phyloP scores from a whole-genome alignment of 495 filamentous ascomycete genomes.

The Xylaria castorea region DNA sequence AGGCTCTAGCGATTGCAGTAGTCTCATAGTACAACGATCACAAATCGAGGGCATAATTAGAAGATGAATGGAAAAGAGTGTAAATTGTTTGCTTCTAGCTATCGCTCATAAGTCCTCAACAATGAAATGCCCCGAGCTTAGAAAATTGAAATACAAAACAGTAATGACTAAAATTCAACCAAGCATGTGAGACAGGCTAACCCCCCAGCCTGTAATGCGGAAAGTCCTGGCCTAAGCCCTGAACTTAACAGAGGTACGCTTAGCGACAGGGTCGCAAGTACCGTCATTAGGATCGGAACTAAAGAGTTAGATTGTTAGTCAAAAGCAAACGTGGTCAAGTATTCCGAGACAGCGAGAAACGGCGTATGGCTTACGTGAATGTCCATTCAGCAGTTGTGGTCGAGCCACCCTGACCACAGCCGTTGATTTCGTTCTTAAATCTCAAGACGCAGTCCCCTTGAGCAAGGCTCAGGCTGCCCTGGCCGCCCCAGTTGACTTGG shows the following conservation, averaged over 20 bases:
- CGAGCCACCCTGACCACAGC: neutral
- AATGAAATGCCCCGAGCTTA: neutral
- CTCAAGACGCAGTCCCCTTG: neutral
- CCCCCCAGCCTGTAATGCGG: neutral
- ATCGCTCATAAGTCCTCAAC: neutral
- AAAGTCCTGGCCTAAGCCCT: neutral
- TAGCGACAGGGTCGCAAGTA: neutral
- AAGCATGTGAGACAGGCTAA: neutral
- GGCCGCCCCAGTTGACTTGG: slow-evolving; percentile 6
- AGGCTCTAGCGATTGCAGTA: neutral
- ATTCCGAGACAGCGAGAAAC: neutral
- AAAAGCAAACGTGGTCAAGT: neutral
- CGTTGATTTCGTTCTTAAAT: slow-evolving; percentile 1
- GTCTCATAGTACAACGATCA: neutral
- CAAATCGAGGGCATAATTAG: too few relatives aligned
- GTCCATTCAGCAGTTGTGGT: neutral
- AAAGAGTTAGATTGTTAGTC: neutral
- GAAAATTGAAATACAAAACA: neutral
- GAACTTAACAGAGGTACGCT: neutral
- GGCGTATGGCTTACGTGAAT: neutral
- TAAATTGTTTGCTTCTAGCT: neutral
- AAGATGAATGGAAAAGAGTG: neutral
- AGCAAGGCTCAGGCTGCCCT: neutral
- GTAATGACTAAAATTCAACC: neutral
- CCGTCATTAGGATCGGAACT: neutral